These are phyloP conservation scores for Articulospora tetracladia DNA, from an alignment of 495 filamentous ascomycete genomes.

Conservation along the genomic window DNA sequence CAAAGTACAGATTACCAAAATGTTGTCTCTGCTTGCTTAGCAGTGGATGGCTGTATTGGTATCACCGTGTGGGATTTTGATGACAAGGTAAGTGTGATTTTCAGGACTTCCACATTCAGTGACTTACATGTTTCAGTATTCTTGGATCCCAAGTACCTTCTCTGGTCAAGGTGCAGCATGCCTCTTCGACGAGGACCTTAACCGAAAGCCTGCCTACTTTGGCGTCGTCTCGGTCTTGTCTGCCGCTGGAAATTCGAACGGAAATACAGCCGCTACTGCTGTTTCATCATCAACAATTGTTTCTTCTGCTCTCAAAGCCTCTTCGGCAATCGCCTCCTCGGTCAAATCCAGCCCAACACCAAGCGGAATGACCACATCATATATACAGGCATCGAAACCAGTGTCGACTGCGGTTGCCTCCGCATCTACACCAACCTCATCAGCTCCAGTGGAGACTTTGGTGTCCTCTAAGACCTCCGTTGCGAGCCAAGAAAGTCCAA, in stretches of 20 bases:
- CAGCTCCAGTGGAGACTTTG: not conserved
- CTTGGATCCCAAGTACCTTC: conserved; percentile 56
- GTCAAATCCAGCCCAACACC: not conserved
- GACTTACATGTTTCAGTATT: conserved; percentile 30
- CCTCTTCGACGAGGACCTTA: conserved; percentile 51
- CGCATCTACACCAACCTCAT: not conserved
- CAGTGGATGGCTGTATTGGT: conserved; percentile 57
- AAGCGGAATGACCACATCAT: conserved; percentile 1
- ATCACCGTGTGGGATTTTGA: conserved; percentile 67
- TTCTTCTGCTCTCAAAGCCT: not conserved
- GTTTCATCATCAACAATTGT: not conserved
- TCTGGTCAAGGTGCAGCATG: conserved; percentile 47
- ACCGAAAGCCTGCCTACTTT: conserved; percentile 53
- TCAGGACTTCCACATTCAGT: not conserved
- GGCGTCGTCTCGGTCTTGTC: conserved; percentile 29
- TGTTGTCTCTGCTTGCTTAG: conserved; percentile 17
- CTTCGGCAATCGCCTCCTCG: not conserved
- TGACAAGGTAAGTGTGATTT: conserved; percentile 27
- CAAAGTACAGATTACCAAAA: conserved; percentile 55
- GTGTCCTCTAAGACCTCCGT: not conserved
- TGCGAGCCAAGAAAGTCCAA: not conserved
- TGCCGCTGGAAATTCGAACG: not conserved
- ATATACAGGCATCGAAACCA: not conserved
- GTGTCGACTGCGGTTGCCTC: not conserved
- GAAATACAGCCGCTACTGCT: not conserved